A percentile compares a stretch with the other conserved stretches of the same genome.
Evolutionary conservation across 1,139 yeast species (phyloP).

Genomic region (Ogataea hybrid): DNA sequence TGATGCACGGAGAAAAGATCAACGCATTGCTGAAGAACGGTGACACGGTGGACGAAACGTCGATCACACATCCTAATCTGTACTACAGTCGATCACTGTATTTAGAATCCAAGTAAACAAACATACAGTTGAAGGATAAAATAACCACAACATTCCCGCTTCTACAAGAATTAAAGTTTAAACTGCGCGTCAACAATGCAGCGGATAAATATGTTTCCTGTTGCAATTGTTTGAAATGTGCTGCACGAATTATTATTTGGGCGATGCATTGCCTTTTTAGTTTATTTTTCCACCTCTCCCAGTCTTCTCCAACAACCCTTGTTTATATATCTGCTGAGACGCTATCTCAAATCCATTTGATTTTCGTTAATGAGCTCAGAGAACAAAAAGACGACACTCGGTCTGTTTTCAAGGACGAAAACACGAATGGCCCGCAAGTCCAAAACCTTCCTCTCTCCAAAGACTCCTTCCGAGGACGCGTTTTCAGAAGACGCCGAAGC

Average conservation of each 20-base stretch:
- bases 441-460: slow-evolving; percentile 1
- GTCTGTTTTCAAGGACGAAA: slow-evolving; percentile 11
- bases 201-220: background rate
- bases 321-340: background rate
- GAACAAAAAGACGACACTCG: slow-evolving; percentile 1
- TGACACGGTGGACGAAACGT: slow-evolving; percentile 38
- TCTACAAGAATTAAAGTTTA: background rate
- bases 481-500: slow-evolving; percentile 7
- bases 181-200: background rate
- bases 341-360: background rate
- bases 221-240: background rate
- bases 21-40: slow-evolving; percentile 44
- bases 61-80: slow-evolving; percentile 82
- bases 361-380: background rate
- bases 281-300: background rate
- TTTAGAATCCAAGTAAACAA: slow-evolving; percentile 18
- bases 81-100: slow-evolving; percentile 77
- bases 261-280: background rate
- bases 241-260: background rate
- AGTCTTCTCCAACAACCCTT: background rate
- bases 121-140: background rate
- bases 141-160: background rate
- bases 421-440: slow-evolving; percentile 3
- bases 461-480: background rate
- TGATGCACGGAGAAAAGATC: slow-evolving; percentile 51